Base-by-base conservation (phyloP, 768 basidiomycete genomes). In the Tricholoma sp. region DNA sequence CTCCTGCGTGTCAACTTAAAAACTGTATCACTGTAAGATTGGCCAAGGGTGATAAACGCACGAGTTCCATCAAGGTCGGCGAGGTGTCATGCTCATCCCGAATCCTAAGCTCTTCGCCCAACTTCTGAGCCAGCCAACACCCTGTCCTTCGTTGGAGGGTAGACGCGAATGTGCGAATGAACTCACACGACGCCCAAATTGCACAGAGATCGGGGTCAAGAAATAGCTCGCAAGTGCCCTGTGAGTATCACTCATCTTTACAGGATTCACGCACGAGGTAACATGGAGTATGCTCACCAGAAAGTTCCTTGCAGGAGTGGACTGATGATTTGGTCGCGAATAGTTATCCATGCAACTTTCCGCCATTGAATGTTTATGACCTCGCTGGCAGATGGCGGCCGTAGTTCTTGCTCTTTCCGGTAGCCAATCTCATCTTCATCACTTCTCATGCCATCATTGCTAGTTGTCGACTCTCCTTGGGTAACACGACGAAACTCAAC, bases 231-330 rank as follows among this genome's bases (percentile, higher is more conserved):
- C 74, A 32, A 81, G 58, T 4, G 76, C 79, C 78, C 79, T 83
- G 9, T 24, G 24, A 35, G 12, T 22, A 24, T 5, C 10, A 19
- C 41, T 18, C 14, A 34, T 51, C 21, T 41, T 34, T 39, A 18
- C 49, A 60, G 53, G 39, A 50, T 32, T 5, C 4, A n/a, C 29
- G n/a, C 16, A 47, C 27, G 16, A 1, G 47, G n/a, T 49, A 6
- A 29, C n/a, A 7, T 50, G 1, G 16, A 22, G n/a, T n/a, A 9
- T 14, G 63, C 85, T 63, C 59, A 88, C 88, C 87, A 88, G 29
- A 86, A 66, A 24, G 79, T 74, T 16, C 88, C 88, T 66, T 89
- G 88, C 27, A 86, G 32, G 6, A 90, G 66, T 4, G 88, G 88
- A 57, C 80, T 82, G 60, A 89, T 69, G 51, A 89, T 72, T 63